Evolutionary conservation across 73 alveolate genomes (phyloP).

Genomic region (Effrenium voratum): DNA sequence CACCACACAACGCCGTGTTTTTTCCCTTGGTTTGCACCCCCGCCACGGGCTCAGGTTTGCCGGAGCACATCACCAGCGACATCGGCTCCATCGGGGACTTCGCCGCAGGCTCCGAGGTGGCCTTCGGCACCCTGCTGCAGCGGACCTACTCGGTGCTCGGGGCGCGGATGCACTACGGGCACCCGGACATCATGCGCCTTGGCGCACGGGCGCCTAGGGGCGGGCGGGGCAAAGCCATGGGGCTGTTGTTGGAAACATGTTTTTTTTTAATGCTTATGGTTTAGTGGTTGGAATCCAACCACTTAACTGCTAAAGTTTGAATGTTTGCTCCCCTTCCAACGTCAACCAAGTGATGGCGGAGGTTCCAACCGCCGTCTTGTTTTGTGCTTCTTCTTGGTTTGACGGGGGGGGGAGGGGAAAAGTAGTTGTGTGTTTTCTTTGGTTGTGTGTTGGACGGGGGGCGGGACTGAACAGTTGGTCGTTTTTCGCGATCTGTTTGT

Average conservation of each 20-base stretch:
- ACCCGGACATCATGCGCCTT: slow-evolving; percentile 65
- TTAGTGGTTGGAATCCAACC: background rate
- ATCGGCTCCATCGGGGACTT: slow-evolving; percentile 87
- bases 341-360: background rate
- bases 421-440: too few relatives aligned
- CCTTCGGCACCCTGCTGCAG: slow-evolving; percentile 85
- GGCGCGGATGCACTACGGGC: slow-evolving; percentile 51
- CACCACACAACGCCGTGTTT: too few relatives aligned
- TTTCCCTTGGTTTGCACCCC: too few relatives aligned
- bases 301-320: background rate
- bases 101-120: slow-evolving; percentile 85
- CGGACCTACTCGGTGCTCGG: slow-evolving; percentile 69
- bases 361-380: background rate
- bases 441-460: too few relatives aligned
- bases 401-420: too few relatives aligned
- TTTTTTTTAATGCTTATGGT: background rate
- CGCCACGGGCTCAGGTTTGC: background rate
- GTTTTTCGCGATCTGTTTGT: too few relatives aligned
- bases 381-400: background rate
- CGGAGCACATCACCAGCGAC: slow-evolving; percentile 92
- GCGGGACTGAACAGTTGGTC: too few relatives aligned
- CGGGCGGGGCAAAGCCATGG: background rate
- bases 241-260: background rate
- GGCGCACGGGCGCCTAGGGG: background rate
- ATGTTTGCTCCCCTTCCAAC: background rate